Evolutionary conservation across 2,329 filamentous ascomycete genomes (phyloP).

Genomic region (Tolypocladium inflatum): DNA sequence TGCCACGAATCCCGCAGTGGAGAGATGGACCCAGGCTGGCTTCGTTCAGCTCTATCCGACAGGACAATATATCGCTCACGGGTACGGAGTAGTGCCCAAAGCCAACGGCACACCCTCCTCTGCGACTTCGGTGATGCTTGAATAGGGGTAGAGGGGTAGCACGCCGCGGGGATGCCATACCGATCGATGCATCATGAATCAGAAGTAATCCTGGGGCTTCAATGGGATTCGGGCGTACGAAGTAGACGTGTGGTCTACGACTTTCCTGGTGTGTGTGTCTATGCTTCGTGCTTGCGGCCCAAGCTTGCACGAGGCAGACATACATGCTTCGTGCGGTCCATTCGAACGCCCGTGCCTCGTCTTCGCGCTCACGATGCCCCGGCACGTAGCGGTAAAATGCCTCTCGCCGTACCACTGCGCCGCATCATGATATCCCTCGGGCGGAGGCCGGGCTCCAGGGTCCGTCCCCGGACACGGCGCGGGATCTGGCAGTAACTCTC

Average conservation of each 20-base stretch:
- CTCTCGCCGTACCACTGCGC: not conserved
- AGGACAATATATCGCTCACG: no score
- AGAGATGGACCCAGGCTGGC: not conserved
- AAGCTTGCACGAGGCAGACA: not conserved
- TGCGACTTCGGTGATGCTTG: no score
- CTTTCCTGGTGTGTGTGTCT: not conserved
- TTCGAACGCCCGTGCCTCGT: not conserved
- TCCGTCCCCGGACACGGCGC: not conserved
- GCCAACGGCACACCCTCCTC: no score
- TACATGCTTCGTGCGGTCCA: not conserved
- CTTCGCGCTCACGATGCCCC: not conserved
- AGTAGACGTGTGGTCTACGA: not conserved
- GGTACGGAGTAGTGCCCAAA: no score
- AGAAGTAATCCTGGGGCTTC: no score
- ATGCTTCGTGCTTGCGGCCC: not conserved
- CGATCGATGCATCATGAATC: not conserved
- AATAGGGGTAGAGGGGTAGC: no score
- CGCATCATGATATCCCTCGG: not conserved
- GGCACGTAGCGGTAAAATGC: not conserved
- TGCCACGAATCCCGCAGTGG: not conserved
- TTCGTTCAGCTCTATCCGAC: not conserved
- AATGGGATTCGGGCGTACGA: not conserved
- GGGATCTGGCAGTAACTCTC: not conserved
- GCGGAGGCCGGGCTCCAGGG: not conserved
- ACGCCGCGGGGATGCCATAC: no score